A percentile compares a stretch with the other conserved stretches of the same genome.
Evolutionary conservation across 371 early-diverging fungal species (phyloP).

Genomic region (Capniomyces stellatus): DNA sequence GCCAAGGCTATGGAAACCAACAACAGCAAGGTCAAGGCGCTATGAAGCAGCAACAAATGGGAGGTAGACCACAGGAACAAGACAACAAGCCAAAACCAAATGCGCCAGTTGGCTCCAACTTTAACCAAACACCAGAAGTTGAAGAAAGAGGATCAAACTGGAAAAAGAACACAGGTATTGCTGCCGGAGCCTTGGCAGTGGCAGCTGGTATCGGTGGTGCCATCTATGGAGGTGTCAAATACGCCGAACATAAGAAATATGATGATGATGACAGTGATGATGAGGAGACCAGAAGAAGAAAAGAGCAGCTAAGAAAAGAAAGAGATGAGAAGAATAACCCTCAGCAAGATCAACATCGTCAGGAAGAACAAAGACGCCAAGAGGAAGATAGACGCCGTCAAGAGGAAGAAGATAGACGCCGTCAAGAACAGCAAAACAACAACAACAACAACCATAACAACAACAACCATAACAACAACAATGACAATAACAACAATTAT

Average conservation of each 20-base stretch:
- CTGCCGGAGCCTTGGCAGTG: not conserved
- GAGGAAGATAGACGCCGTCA: too few relatives aligned
- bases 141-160: not conserved
- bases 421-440: not conserved
- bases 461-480: not conserved
- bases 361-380: not conserved
- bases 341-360: not conserved
- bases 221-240: not conserved
- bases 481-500: not conserved
- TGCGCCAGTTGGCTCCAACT: not conserved
- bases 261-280: not conserved
- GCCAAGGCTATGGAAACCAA: not conserved
- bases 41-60: not conserved
- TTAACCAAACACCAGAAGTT: not conserved
- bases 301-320: not conserved
- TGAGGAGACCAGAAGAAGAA: not conserved
- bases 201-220: constrained; percentile 4
- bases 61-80: not conserved
- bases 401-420: not conserved
- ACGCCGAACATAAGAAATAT: not conserved
- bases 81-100: not conserved
- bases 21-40: not conserved
- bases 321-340: too few relatives aligned
- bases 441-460: not conserved
- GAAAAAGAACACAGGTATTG: constrained; percentile 1